phyloP scores from a whole-genome alignment of 495 filamentous ascomycete genomes.

The Xylaria scruposa region DNA sequence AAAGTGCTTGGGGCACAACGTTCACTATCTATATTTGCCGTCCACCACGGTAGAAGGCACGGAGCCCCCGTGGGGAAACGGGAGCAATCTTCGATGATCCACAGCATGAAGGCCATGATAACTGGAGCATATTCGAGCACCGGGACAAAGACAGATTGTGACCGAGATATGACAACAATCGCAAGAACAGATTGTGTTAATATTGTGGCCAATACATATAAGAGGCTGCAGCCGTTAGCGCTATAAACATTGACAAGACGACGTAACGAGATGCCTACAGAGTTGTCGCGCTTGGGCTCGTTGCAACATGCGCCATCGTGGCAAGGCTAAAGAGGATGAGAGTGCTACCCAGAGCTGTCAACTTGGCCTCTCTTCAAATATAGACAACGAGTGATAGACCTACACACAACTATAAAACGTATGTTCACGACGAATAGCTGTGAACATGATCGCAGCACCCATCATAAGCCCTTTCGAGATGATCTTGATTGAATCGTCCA shows the following conservation, averaged over 20 bases:
- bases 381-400: constrained; percentile 21
- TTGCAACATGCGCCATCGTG: constrained; percentile 23
- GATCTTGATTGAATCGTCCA: constrained; percentile 31
- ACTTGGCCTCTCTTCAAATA: constrained; percentile 6
- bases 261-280: background rate
- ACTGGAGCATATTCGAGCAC: constrained; percentile 11
- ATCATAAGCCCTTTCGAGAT: constrained; percentile 44
- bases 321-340: constrained; percentile 38
- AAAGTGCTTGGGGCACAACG: background rate
- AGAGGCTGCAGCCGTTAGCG: constrained; percentile 11
- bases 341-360: constrained; percentile 29
- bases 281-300: background rate
- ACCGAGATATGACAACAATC: background rate
- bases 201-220: constrained; percentile 15
- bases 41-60: constrained; percentile 10
- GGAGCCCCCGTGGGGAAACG: background rate
- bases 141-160: background rate
- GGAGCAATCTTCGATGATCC: constrained; percentile 25
- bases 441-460: constrained; percentile 41
- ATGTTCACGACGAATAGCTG: constrained; percentile 34
- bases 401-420: constrained; percentile 41
- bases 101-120: constrained; percentile 17
- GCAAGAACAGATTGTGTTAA: constrained; percentile 8
- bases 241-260: background rate
- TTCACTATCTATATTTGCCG: background rate